Conservation (phyloP, 306 rosid genomes). For the Sphenostylis stenocarpa region DNA sequence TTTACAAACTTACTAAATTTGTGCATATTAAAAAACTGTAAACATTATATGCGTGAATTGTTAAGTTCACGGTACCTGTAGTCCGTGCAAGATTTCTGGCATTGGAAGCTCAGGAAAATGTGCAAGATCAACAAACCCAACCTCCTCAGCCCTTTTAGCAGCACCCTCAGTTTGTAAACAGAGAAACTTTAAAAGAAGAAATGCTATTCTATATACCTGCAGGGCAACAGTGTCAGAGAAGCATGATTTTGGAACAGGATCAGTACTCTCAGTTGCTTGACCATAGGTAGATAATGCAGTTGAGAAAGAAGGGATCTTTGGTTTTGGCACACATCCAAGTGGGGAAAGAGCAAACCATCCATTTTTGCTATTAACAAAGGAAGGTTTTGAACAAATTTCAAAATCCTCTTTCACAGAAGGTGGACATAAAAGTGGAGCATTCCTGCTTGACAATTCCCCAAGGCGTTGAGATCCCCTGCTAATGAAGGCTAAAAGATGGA, state of each 20-base stretch:
- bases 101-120: conserved; percentile 96
- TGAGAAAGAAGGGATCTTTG: conserved; percentile 55
- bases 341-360: conserved; percentile 94
- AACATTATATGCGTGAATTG: conserved; percentile 14
- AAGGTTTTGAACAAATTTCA: conserved; percentile 61
- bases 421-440: conserved; percentile 67
- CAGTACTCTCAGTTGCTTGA: conserved; percentile 49
- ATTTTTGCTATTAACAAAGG: conserved; percentile 63
- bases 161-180: conserved; percentile 95
- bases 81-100: conserved; percentile 95
- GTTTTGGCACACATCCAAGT: conserved; percentile 62
- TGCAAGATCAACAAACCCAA: conserved; percentile 86
- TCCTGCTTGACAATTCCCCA: conserved; percentile 55
- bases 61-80: conserved; percentile 56
- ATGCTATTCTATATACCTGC: conserved; percentile 70
- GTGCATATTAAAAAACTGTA: conserved; percentile 1
- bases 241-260: conserved; percentile 48
- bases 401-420: conserved; percentile 82
- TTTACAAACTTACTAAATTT: neutral
- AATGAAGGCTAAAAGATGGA: conserved; percentile 91
- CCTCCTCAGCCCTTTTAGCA: conserved; percentile 88
- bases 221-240: conserved; percentile 78
- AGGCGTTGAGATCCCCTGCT: conserved; percentile 73
- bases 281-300: conserved; percentile 44
- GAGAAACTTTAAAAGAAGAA: conserved; percentile 79